Evolutionary conservation across 2,329 filamentous ascomycete species (phyloP).

Genomic region (Arthrobotrys sphaeroides): DNA sequence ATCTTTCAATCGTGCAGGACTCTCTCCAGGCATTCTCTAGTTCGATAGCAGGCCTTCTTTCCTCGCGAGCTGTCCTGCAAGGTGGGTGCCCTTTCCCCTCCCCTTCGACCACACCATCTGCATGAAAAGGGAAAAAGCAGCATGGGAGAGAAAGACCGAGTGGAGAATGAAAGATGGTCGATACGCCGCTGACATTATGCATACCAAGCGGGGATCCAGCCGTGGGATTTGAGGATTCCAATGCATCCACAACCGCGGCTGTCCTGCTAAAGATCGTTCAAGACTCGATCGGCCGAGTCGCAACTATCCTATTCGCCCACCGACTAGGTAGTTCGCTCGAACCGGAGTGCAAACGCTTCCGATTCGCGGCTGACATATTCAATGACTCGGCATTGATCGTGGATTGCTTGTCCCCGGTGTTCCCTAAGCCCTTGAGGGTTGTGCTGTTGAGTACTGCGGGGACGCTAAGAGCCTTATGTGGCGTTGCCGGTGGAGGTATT

Average conservation of each 20-base stretch:
- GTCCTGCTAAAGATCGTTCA: slow-evolving; percentile 84
- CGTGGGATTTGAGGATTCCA: slow-evolving; percentile 84
- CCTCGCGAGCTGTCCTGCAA: slow-evolving; percentile 83
- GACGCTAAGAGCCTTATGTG: slow-evolving; percentile 76
- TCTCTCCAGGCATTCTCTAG: slow-evolving; percentile 86
- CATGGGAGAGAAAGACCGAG: slow-evolving; percentile 7
- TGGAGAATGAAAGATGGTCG: slow-evolving; percentile 30
- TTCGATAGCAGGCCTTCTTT: slow-evolving; percentile 80
- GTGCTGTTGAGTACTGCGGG: slow-evolving; percentile 70
- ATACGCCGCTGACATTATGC: slow-evolving; percentile 17
- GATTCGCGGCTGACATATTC: slow-evolving; percentile 85
- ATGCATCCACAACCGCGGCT: slow-evolving; percentile 80
- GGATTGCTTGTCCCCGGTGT: slow-evolving; percentile 80
- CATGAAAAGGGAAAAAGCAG: slow-evolving; percentile 1
- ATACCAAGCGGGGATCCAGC: slow-evolving; percentile 61
- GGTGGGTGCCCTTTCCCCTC: slow-evolving; percentile 62
- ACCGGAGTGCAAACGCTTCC: slow-evolving; percentile 89
- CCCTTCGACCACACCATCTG: slow-evolving; percentile 4
- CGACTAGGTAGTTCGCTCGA: slow-evolving; percentile 82
- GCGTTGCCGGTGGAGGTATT: slow-evolving; percentile 77
- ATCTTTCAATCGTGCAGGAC: slow-evolving; percentile 64
- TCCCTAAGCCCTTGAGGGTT: slow-evolving; percentile 71
- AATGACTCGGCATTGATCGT: slow-evolving; percentile 87
- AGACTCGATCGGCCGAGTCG: slow-evolving; percentile 80
- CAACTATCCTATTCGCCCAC: slow-evolving; percentile 87